phyloP scores from a whole-genome alignment of 495 filamentous ascomycete species.

The Penicillium goetzii region DNA sequence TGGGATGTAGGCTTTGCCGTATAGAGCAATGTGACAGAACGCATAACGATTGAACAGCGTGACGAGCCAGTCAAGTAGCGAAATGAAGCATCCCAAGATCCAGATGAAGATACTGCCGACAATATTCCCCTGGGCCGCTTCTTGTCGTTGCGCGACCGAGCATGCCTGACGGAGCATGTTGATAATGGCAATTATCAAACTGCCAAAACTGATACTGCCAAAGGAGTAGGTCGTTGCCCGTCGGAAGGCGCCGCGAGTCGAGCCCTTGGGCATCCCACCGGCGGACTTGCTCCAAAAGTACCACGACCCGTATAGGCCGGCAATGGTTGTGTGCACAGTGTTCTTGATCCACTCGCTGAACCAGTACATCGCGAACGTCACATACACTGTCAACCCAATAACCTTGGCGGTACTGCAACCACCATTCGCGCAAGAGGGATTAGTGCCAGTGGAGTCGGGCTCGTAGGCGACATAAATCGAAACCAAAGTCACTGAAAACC shows the following conservation, averaged over 20 bases:
- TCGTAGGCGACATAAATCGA: constrained; percentile 81
- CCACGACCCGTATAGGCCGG: constrained; percentile 90
- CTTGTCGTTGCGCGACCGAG: constrained; percentile 68
- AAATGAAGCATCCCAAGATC: constrained; percentile 73
- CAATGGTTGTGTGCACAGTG: constrained; percentile 83
- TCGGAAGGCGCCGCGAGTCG: constrained; percentile 73
- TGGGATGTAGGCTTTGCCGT: constrained; percentile 82
- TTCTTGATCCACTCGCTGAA: constrained; percentile 91
- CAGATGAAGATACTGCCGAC: constrained; percentile 69
- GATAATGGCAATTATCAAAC: constrained; percentile 84
- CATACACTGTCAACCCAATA: constrained; percentile 81
- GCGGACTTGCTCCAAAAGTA: constrained; percentile 76
- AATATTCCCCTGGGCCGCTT: constrained; percentile 68
- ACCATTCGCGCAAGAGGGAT: constrained; percentile 72
- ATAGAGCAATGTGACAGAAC: constrained; percentile 89
- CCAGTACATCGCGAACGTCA: constrained; percentile 92
- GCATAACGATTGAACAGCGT: constrained; percentile 75
- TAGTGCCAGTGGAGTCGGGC: constrained; percentile 48
- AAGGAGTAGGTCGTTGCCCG: constrained; percentile 87
- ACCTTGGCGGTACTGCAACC: constrained; percentile 78
- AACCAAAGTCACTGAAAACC: constrained; percentile 63
- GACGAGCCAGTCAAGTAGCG: constrained; percentile 81
- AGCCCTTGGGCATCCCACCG: constrained; percentile 66
- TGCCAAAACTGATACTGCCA: constrained; percentile 85
- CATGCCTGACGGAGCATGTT: constrained; percentile 78